Percentiles rank a stretch among this genome's conserved stretches.
Conservation (phyloP, 2,329 filamentous ascomycete genomes). For the Penicillium italicum region DNA sequence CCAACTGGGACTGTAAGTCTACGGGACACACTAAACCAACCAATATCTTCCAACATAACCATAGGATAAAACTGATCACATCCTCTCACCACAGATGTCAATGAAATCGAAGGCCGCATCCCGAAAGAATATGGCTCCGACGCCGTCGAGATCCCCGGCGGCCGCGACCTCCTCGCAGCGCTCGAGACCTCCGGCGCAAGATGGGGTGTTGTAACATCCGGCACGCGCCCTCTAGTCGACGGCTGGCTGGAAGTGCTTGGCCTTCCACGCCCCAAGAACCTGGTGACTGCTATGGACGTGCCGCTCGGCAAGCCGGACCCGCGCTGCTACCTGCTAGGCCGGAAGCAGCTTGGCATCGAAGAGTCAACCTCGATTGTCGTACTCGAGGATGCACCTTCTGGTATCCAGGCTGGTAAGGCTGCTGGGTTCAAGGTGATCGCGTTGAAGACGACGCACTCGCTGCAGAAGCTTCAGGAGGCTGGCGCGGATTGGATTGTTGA, state of each 20-base stretch:
- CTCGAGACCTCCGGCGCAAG: conserved; percentile 62
- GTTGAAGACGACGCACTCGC: conserved; percentile 77
- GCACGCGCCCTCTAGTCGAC: conserved; percentile 61
- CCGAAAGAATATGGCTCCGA: conserved; percentile 72
- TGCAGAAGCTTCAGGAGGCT: conserved; percentile 67
- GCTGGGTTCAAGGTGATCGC: conserved; percentile 82
- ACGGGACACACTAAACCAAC: neutral
- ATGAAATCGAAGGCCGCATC: conserved; percentile 70
- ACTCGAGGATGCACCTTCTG: conserved; percentile 83
- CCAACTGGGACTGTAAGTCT: conserved; percentile 85
- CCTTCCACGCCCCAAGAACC: conserved; percentile 61
- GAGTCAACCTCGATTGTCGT: conserved; percentile 62
- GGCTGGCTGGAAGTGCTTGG: conserved; percentile 69
- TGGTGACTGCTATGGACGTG: conserved; percentile 75
- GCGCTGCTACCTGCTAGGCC: conserved; percentile 67
- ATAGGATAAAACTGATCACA: neutral
- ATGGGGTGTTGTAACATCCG: conserved; percentile 83
- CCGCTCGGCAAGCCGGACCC: conserved; percentile 73
- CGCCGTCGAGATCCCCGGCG: conserved; percentile 81
- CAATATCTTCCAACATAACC: neutral
- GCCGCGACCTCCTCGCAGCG: conserved; percentile 63
- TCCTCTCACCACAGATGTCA: conserved; percentile 60
- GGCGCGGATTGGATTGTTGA: conserved; percentile 84
- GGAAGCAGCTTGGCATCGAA: conserved; percentile 54
- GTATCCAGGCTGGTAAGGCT: conserved; percentile 76